A percentile compares a stretch with the other conserved stretches of the same genome.
These are phyloP conservation scores for Baeospora myosura DNA, from an alignment of 1,284 basidiomycete species.

Conservation along the genomic window DNA sequence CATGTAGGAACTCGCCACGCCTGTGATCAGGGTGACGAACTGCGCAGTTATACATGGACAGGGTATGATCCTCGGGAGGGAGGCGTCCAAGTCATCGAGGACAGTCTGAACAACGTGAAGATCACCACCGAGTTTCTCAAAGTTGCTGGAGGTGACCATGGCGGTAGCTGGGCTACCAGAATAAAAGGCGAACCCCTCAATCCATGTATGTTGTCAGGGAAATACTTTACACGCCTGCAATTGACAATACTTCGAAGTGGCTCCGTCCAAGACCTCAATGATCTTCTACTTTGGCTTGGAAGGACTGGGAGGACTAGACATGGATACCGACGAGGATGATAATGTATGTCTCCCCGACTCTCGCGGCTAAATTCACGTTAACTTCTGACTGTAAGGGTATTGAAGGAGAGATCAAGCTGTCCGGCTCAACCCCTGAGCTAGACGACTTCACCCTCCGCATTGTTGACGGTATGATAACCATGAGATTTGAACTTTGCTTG, in stretches of 20 bases:
- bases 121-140: conserved; percentile 84
- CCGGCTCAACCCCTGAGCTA: conserved; percentile 68
- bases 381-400: conserved; percentile 51
- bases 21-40: conserved; percentile 83
- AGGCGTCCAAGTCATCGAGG: conserved; percentile 79
- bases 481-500: too few relatives aligned
- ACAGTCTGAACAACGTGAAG: conserved; percentile 76
- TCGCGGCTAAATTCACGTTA: conserved; percentile 9
- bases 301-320: conserved; percentile 72
- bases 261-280: conserved; percentile 59
- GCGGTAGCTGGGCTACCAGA: conserved; percentile 87
- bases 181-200: conserved; percentile 79
- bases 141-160: conserved; percentile 67
- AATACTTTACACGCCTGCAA: too few relatives aligned
- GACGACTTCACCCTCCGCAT: conserved; percentile 79
- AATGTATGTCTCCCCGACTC: conserved; percentile 42
- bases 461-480: conserved; percentile 55
- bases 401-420: conserved; percentile 58
- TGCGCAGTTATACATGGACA: conserved; percentile 82
- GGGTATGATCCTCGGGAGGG: conserved; percentile 82
- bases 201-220: conserved; percentile 37
- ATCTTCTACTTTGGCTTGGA: conserved; percentile 86
- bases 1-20: conserved; percentile 70
- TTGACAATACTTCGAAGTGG: background rate
- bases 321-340: conserved; percentile 70